Percentiles rank a stretch among this genome's conserved stretches.
Conservation (phyloP, 2,329 filamentous ascomycete species). For the Cladosporium sp. region DNA sequence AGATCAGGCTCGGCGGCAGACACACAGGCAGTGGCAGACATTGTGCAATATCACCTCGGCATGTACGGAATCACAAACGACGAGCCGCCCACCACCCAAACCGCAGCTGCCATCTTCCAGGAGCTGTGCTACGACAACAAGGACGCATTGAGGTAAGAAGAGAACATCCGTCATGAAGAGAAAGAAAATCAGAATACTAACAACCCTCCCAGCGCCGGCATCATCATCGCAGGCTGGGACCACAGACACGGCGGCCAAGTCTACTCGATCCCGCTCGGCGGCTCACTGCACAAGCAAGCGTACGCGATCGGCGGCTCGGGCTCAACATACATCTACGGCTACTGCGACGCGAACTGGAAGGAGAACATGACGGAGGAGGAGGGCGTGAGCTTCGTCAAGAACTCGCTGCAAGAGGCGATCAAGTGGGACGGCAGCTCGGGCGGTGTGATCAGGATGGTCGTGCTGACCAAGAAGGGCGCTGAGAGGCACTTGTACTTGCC, state of each 20-base stretch:
- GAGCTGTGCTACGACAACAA: conserved; percentile 99
- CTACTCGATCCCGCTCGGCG: conserved; percentile 94
- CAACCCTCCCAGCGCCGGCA: conserved; percentile 67
- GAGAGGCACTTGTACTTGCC: conserved; percentile 94
- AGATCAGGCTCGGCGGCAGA: conserved; percentile 96
- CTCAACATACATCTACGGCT: conserved; percentile 99
- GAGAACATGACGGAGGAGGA: conserved; percentile 93
- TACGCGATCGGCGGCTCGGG: conserved; percentile 96
- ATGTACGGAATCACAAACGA: conserved; percentile 90
- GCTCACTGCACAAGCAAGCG: conserved; percentile 94
- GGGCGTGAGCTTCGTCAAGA: conserved; percentile 90
- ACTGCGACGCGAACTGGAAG: conserved; percentile 94
- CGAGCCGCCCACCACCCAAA: conserved; percentile 89
- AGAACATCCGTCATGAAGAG: neutral
- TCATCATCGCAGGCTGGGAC: conserved; percentile 99
- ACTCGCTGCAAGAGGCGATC: conserved; percentile 87
- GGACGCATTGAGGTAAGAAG: conserved; percentile 76
- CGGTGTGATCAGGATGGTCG: conserved; percentile 96
- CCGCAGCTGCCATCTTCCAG: conserved; percentile 92
- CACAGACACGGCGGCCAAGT: conserved; percentile 93
- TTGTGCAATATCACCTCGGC: conserved; percentile 93
- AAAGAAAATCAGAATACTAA: conserved; percentile 11
- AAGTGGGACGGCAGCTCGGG: conserved; percentile 99
- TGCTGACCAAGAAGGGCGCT: conserved; percentile 85
- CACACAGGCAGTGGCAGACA: conserved; percentile 93